Percentiles rank a stretch among this genome's conserved stretches.
These are phyloP conservation scores for Paramecium octaurelia DNA, from an alignment of 73 alveolate genomes.

Conservation along the genomic window DNA sequence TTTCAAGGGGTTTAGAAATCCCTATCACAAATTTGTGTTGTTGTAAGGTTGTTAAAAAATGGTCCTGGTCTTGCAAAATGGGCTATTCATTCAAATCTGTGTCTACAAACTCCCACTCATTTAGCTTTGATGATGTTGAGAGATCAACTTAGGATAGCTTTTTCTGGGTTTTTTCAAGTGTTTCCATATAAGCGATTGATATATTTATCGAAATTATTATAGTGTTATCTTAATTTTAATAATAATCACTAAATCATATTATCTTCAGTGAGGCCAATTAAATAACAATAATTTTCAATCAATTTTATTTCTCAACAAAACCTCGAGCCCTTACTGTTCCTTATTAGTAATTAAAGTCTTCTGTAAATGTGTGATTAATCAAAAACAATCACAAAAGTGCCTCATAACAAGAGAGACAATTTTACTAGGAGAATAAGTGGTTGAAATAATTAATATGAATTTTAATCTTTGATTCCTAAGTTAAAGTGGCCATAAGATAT, in stretches of 20 bases:
- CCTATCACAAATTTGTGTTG: background rate
- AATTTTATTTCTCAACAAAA: background rate
- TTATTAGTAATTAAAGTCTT: background rate
- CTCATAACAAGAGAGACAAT: too few species aligned
- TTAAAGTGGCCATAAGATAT: background rate
- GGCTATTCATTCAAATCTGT: background rate
- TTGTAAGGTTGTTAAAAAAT: background rate
- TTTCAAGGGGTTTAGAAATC: background rate
- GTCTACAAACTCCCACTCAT: background rate
- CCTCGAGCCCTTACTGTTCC: background rate
- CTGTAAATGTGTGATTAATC: too few species aligned
- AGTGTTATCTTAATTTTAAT: background rate
- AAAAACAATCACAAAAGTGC: too few species aligned
- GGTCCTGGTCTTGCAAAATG: background rate
- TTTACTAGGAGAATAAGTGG: too few species aligned
- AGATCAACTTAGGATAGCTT: background rate
- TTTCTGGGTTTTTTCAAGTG: background rate
- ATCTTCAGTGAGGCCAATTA: background rate
- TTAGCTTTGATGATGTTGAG: background rate
- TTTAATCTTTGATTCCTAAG: too few species aligned
- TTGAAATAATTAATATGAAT: too few species aligned
- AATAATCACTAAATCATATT: background rate
- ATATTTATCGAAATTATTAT: background rate
- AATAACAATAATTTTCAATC: background rate
- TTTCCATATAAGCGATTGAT: background rate